A percentile compares a stretch with the other conserved stretches of the same genome.
These are phyloP conservation scores for Hibiscus syriacus DNA, from an alignment of 345 rosid genomes.

Conservation along the genomic window DNA sequence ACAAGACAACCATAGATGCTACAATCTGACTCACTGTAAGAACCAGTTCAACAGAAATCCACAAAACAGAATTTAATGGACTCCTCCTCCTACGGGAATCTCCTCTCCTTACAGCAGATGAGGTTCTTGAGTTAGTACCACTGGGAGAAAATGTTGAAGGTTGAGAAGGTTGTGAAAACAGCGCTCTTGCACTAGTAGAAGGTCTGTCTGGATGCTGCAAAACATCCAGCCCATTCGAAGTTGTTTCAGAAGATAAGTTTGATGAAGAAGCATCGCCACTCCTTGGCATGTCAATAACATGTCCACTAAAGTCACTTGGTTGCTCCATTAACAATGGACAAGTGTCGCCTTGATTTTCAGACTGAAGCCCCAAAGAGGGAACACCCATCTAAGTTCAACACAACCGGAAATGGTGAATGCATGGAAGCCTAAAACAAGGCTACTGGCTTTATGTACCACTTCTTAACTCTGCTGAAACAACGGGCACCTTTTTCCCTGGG, in stretches of 20 bases:
- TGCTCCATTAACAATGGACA: slow-evolving; percentile 73
- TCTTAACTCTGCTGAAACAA: background rate
- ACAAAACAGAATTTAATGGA: slow-evolving; percentile 79
- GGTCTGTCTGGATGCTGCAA: slow-evolving; percentile 48
- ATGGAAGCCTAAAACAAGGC: slow-evolving; percentile 29
- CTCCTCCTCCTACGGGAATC: slow-evolving; percentile 74
- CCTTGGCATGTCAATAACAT: slow-evolving; percentile 56
- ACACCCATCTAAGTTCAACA: slow-evolving; percentile 78
- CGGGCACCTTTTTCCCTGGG: background rate
- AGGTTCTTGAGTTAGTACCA: slow-evolving; percentile 44
- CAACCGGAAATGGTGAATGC: slow-evolving; percentile 29
- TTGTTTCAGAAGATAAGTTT: slow-evolving; percentile 38
- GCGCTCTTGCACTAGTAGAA: slow-evolving; percentile 25
- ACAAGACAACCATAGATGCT: slow-evolving; percentile 70
- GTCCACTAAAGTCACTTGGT: slow-evolving; percentile 39
- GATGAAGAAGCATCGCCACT: slow-evolving; percentile 39
- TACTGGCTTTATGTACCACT: slow-evolving; percentile 8
- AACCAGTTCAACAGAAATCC: slow-evolving; percentile 79
- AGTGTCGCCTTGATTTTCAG: slow-evolving; percentile 31
- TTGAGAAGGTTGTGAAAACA: slow-evolving; percentile 30
- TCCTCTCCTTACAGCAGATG: slow-evolving; percentile 47
- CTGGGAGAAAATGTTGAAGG: slow-evolving; percentile 35
- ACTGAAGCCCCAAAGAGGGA: slow-evolving; percentile 45
- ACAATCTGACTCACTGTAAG: slow-evolving; percentile 85
- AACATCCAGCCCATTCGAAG: slow-evolving; percentile 43